Conservation (phyloP, 768 basidiomycete species). For the Pleurotus citrinopileatus region DNA sequence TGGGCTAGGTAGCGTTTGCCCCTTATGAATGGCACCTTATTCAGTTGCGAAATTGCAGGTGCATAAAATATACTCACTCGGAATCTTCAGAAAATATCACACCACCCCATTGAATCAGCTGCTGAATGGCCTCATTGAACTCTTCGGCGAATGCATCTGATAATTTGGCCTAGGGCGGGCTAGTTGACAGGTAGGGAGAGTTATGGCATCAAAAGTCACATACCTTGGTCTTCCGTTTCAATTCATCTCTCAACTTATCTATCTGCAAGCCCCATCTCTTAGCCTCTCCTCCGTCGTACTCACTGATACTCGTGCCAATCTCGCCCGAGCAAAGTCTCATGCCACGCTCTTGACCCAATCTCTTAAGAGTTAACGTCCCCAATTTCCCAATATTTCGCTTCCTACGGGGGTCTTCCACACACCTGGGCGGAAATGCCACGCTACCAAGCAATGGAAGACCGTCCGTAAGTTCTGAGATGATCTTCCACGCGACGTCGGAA, state of each 20-base stretch:
- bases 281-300: constrained; percentile 66
- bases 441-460: constrained; percentile 78
- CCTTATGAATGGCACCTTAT: constrained; percentile 33
- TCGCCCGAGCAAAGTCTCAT: constrained; percentile 58
- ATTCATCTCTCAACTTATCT: constrained; percentile 50
- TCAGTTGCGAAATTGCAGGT: constrained; percentile 10
- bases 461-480: constrained; percentile 47
- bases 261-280: constrained; percentile 71
- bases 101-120: constrained; percentile 72
- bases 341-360: constrained; percentile 63
- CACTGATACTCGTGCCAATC: constrained; percentile 26
- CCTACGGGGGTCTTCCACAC: constrained; percentile 74
- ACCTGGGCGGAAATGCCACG: constrained; percentile 72
- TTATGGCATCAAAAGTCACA: constrained; percentile 20
- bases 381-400: constrained; percentile 71
- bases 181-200: not conserved
- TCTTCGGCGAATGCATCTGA: constrained; percentile 63
- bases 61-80: constrained; percentile 44
- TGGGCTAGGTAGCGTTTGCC: constrained; percentile 76
- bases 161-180: constrained; percentile 46
- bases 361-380: constrained; percentile 67
- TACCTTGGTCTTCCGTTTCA: constrained; percentile 59
- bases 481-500: constrained; percentile 41
- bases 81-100: constrained; percentile 63
- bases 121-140: constrained; percentile 76